A percentile compares a stretch with the other conserved stretches of the same genome.
These are phyloP conservation scores for Plasmodium fragile DNA, from an alignment of 169 alveolate species.

Conservation along the genomic window DNA sequence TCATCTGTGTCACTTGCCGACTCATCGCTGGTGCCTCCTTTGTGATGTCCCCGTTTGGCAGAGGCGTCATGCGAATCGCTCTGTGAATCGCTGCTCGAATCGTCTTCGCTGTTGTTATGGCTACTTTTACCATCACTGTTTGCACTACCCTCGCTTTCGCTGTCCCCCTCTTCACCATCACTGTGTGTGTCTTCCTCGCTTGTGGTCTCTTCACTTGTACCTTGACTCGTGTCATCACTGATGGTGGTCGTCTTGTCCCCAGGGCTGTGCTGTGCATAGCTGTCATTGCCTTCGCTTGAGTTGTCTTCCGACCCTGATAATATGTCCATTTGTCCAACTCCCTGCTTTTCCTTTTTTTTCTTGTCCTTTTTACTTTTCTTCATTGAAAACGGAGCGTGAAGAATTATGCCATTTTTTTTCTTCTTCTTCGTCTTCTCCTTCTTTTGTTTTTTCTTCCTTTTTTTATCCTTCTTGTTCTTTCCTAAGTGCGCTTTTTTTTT, in stretches of 20 bases:
- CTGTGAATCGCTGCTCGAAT: neutral
- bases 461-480: neutral
- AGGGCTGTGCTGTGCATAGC: neutral
- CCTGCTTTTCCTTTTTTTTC: constrained; percentile 12
- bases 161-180: neutral
- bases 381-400: neutral
- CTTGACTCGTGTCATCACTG: neutral
- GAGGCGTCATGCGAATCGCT: neutral
- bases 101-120: neutral
- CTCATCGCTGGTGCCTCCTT: neutral
- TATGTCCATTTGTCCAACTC: neutral
- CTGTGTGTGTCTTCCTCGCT: neutral
- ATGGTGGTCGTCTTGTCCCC: neutral
- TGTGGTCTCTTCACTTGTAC: neutral
- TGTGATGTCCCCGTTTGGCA: neutral
- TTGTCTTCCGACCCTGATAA: neutral
- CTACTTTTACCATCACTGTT: neutral
- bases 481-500: neutral
- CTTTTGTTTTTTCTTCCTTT: neutral
- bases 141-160: constrained; percentile 5
- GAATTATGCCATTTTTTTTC: neutral
- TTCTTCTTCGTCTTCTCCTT: constrained; percentile 16
- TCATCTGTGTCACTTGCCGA: neutral
- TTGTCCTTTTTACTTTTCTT: constrained; percentile 11
- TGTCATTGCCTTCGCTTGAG: neutral